phyloP scores from a whole-genome alignment of 2,329 filamentous ascomycete species.

The Aspergillus hiratsukae region DNA sequence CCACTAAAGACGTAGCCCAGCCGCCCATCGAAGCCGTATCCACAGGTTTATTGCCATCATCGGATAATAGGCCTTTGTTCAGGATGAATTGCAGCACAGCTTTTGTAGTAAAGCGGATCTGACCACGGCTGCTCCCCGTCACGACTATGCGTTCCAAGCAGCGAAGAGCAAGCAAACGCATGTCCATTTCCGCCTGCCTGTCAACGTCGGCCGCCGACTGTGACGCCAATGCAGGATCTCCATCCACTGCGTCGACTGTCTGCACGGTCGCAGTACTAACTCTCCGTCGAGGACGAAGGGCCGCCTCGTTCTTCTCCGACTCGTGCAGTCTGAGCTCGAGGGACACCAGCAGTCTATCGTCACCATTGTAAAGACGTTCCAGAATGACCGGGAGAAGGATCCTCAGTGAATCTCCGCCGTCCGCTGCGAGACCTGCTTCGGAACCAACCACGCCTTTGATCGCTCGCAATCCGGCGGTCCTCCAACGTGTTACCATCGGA shows the following conservation, averaged over 20 bases:
- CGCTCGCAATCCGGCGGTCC: slow-evolving; percentile 68
- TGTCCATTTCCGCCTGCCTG: slow-evolving; percentile 82
- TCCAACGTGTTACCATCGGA: slow-evolving; percentile 74
- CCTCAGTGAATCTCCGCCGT: slow-evolving; percentile 70
- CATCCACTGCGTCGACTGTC: slow-evolving; percentile 65
- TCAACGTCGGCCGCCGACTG: slow-evolving; percentile 84
- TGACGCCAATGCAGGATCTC: slow-evolving; percentile 61
- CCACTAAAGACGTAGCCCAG: slow-evolving; percentile 81
- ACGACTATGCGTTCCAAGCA: slow-evolving; percentile 84
- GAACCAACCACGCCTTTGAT: slow-evolving; percentile 77
- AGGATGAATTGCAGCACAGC: slow-evolving; percentile 71
- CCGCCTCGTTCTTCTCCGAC: slow-evolving; percentile 65
- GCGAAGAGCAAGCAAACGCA: slow-evolving; percentile 75
- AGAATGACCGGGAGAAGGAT: slow-evolving; percentile 79
- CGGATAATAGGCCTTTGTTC: slow-evolving; percentile 50
- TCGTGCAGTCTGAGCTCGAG: slow-evolving; percentile 64
- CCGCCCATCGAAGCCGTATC: slow-evolving; percentile 50
- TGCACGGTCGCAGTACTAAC: slow-evolving; percentile 75
- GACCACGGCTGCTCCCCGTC: slow-evolving; percentile 68
- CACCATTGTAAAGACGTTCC: slow-evolving; percentile 70
- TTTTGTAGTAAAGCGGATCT: slow-evolving; percentile 72
- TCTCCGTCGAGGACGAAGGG: slow-evolving; percentile 61
- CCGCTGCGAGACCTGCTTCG: slow-evolving; percentile 71
- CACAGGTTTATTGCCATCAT: slow-evolving; percentile 41
- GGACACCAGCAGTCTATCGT: slow-evolving; percentile 60